phyloP scores from a whole-genome alignment of 164 flowering plant species.

The Aristolochia californica region DNA sequence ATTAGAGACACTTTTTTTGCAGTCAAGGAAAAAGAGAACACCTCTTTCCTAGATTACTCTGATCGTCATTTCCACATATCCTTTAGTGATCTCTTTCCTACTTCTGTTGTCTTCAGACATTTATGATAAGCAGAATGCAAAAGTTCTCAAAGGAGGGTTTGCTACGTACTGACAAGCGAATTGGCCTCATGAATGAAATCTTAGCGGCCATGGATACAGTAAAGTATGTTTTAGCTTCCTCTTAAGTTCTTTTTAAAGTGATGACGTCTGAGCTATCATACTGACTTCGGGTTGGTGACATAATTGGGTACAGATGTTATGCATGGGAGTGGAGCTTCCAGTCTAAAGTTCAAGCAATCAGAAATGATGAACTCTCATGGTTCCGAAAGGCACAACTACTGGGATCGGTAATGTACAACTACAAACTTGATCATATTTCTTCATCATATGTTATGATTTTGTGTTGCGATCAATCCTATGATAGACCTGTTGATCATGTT shows the following conservation, averaged over 20 bases:
- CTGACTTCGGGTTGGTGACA: slow-evolving; percentile 5
- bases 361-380: slow-evolving; percentile 89
- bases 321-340: slow-evolving; percentile 97
- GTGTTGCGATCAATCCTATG: background rate
- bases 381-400: slow-evolving; percentile 68
- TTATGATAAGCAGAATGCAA: slow-evolving; percentile 76
- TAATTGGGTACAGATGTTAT: slow-evolving; percentile 58
- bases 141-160: slow-evolving; percentile 86
- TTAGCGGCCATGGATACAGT: slow-evolving; percentile 99
- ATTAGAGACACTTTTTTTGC: too few species aligned
- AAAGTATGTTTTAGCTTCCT: slow-evolving; percentile 43
- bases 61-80: too few species aligned
- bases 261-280: background rate
- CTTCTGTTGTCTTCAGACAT: slow-evolving; percentile 37
- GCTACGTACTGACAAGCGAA: slow-evolving; percentile 93
- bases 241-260: background rate
- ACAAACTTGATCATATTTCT: too few species aligned
- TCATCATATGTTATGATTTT: background rate
- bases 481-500: background rate
- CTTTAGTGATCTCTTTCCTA: background rate
- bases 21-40: too few species aligned
- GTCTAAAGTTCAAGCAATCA: slow-evolving; percentile 55
- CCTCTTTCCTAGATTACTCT: too few species aligned
- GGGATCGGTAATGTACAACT: slow-evolving; percentile 50
- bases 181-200: slow-evolving; percentile 96